Conservation (phyloP, 192 early-diverging fungal species). For the Linnemannia schmuckeri region DNA sequence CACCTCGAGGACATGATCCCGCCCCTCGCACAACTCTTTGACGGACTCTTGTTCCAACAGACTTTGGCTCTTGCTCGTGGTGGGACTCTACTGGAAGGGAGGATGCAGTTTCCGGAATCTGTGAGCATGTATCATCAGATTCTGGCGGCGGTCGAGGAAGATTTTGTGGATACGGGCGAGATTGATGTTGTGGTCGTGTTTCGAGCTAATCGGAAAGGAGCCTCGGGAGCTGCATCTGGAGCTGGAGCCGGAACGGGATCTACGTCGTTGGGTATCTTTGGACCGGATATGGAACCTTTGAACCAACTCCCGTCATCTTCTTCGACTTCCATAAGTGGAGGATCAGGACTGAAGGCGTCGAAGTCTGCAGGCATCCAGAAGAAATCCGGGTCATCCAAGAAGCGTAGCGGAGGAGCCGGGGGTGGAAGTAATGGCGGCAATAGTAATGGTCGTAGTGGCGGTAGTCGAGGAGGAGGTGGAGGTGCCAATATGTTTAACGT, state of each 20-base stretch:
- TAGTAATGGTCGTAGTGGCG: not conserved
- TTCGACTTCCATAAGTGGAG: not conserved
- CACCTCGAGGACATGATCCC: conserved; percentile 47
- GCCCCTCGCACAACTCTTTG: conserved; percentile 27
- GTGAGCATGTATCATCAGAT: conserved; percentile 33
- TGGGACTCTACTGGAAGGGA: conserved; percentile 42
- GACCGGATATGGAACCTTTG: conserved; percentile 47
- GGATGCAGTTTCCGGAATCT: conserved; percentile 38
- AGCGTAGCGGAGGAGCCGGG: not conserved
- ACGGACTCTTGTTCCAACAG: conserved; percentile 56
- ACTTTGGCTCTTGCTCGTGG: conserved; percentile 49
- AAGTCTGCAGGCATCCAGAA: conserved; percentile 41
- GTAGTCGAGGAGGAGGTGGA: conserved; percentile 3
- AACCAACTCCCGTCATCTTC: conserved; percentile 16
- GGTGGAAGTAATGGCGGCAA: not conserved
- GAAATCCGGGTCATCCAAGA: conserved; percentile 42
- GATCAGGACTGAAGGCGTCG: not conserved
- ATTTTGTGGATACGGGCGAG: conserved; percentile 44
- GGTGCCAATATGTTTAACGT: conserved; percentile 58
- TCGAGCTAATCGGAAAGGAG: not conserved
- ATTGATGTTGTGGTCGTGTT: conserved; percentile 57
- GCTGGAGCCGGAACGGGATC: not conserved
- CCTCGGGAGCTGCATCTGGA: conserved; percentile 2
- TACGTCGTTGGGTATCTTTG: conserved; percentile 37
- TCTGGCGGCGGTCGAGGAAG: conserved; percentile 50